Evolutionary conservation across 768 basidiomycete species (phyloP).

Genomic region (Rhizopogon vulgaris): DNA sequence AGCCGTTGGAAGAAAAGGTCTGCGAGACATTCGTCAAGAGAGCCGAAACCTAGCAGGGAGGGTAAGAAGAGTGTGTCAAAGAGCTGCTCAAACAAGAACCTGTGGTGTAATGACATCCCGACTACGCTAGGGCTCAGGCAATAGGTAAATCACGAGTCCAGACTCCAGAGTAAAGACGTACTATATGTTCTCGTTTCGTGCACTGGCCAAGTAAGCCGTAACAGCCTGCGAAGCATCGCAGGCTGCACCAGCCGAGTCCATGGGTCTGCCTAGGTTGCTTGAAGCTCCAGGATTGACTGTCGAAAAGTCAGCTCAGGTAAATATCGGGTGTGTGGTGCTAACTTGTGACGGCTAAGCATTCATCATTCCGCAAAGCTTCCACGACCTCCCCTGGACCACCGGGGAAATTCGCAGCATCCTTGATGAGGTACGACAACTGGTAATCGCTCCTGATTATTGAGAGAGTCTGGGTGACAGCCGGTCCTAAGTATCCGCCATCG

Average conservation of each 20-base stretch:
- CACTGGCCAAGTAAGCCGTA: conserved; percentile 41
- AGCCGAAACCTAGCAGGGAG: conserved; percentile 15
- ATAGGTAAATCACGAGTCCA: not conserved
- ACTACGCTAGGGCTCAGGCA: conserved; percentile 4
- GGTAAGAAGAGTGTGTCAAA: not conserved
- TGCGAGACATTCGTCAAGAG: conserved; percentile 35
- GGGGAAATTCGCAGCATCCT: conserved; percentile 37
- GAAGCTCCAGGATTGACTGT: conserved; percentile 39
- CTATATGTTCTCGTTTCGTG: conserved; percentile 55
- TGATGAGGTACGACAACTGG: conserved; percentile 40
- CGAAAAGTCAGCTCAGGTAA: conserved; percentile 12
- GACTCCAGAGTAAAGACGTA: conserved; percentile 23
- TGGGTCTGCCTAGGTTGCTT: conserved; percentile 28
- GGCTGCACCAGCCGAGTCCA: conserved; percentile 33
- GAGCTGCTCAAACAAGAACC: conserved; percentile 3
- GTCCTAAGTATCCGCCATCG: conserved; percentile 48
- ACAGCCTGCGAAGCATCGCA: conserved; percentile 46
- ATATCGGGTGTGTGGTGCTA: conserved; percentile 21
- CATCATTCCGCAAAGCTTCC: conserved; percentile 39
- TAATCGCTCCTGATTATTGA: conserved; percentile 21
- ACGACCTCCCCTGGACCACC: conserved; percentile 37
- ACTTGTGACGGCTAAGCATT: conserved; percentile 41
- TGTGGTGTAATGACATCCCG: conserved; percentile 9
- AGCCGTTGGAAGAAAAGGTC: conserved; percentile 25
- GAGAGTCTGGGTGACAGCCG: conserved; percentile 35